A percentile compares a stretch with the other conserved stretches of the same genome.
phyloP scores from a whole-genome alignment of 192 early-diverging fungal genomes.

The Gaertneriomyces semiglobifer region DNA sequence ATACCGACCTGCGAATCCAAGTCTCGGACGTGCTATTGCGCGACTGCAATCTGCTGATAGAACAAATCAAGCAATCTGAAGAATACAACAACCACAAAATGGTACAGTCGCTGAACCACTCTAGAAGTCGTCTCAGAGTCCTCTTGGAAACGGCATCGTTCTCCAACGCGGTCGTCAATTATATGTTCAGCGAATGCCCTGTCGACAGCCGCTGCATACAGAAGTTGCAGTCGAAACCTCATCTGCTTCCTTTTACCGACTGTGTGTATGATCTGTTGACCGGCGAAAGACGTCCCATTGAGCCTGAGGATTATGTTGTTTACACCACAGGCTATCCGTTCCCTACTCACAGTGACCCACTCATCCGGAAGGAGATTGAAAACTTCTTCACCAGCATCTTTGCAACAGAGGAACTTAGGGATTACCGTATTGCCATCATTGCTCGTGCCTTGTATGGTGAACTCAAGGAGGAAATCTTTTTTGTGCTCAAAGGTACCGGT shows the following conservation, averaged over 20 bases:
- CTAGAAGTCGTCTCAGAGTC: no score
- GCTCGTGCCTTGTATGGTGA: slow-evolving; percentile 8
- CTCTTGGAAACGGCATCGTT: no score
- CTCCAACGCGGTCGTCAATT: no score
- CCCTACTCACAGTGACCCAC: not conserved
- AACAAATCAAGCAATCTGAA: not conserved
- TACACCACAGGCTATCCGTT: slow-evolving; percentile 11
- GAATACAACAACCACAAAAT: not conserved
- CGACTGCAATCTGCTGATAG: not conserved
- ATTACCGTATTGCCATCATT: slow-evolving; percentile 7
- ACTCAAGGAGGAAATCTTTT: slow-evolving; percentile 15
- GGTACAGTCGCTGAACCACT: no score
- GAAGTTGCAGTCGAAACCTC: slow-evolving; percentile 26
- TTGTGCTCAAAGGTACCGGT: slow-evolving; percentile 8
- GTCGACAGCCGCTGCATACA: no score
- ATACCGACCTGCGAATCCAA: slow-evolving; percentile 11
- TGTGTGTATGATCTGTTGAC: slow-evolving; percentile 18
- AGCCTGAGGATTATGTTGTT: slow-evolving; percentile 14
- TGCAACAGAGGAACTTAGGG: not conserved
- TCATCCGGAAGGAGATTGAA: slow-evolving; percentile 4
- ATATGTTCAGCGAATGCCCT: no score
- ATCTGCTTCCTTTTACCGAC: slow-evolving; percentile 21
- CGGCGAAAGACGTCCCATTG: slow-evolving; percentile 6
- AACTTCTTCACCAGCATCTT: slow-evolving; percentile 14
- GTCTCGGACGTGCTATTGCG: slow-evolving; percentile 3